Base-by-base conservation (phyloP, 1,139 yeast species). In the Taphrina betulina region DNA sequence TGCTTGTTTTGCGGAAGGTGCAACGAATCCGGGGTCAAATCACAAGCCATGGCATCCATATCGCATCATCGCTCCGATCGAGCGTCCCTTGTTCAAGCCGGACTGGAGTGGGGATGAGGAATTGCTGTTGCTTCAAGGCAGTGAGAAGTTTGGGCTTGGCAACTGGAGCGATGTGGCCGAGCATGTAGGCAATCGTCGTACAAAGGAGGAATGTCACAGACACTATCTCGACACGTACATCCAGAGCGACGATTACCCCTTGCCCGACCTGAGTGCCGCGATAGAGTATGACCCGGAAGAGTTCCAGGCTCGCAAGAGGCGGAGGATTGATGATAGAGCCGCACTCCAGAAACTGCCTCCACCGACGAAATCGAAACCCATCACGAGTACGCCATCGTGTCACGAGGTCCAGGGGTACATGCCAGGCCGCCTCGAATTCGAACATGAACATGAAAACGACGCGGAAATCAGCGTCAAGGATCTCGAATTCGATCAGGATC, bases 41-140 rank as follows among this genome's bases (percentile, higher is more conserved):
- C 99, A 92, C 71, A 82, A 88, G 69, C 97, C 98, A 24, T 87
- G 83, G 79, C 99, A 92, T 68, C 95, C 87, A 68, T 92, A 92
- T 69, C 79, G 82, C 66, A 86, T 92, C 23, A 84, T 92, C 40
- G 98, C 92, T 69, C 96, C 94, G 64, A 92, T 90, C 67, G 86
- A 95, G 3, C 92, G 88, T 67, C 98, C 99, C 0, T 86, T 94
- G 20, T 84, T 92, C 64, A 86, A 82, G 55, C 79, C 78, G 57
- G 92, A 85, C 51, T 92, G 99, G 99, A 98, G 98, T 29, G 98
- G 98, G 0, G 98, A 92, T 70, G 99, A 92, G 69, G 99, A 92
- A 69, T 68, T 90, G 60, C 73, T 88, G 48, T 74, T 92, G 60
- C 79, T 94, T 19, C 95, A 89, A 68, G 98, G 97, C 5, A 84